Conservation (phyloP, 495 filamentous ascomycete genomes). For the Trichocladium uniseriatum region DNA sequence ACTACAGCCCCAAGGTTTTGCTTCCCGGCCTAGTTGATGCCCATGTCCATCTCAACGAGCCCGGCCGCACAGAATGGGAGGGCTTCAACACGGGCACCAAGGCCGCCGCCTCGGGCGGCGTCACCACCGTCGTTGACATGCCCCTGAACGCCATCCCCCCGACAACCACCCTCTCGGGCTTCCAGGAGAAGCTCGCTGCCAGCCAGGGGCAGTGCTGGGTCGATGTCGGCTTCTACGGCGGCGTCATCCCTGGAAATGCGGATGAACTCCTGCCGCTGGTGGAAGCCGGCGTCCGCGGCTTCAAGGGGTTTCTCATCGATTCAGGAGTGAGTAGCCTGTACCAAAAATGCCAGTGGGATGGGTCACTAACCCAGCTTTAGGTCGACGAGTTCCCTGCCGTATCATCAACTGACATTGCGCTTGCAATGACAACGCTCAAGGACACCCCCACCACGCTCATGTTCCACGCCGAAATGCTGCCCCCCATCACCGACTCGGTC, state of each 20-base stretch:
- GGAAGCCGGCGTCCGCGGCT: slow-evolving; percentile 77
- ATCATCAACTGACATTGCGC: slow-evolving; percentile 63
- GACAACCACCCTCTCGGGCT: slow-evolving; percentile 75
- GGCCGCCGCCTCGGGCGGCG: slow-evolving; percentile 90
- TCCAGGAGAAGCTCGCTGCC: slow-evolving; percentile 77
- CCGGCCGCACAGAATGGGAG: slow-evolving; percentile 96
- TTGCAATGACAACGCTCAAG: slow-evolving; percentile 69
- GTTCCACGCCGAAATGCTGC: slow-evolving; percentile 99
- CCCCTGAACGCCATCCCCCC: slow-evolving; percentile 95
- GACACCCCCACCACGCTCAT: slow-evolving; percentile 77
- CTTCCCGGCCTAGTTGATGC: slow-evolving; percentile 93
- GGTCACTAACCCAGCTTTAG: slow-evolving; percentile 33
- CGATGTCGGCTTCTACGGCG: slow-evolving; percentile 96
- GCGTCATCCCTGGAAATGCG: slow-evolving; percentile 85
- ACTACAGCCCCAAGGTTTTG: slow-evolving; percentile 80
- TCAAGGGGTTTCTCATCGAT: slow-evolving; percentile 97
- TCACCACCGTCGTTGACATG: slow-evolving; percentile 98
- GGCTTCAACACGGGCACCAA: slow-evolving; percentile 90
- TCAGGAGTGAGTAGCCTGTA: slow-evolving; percentile 60
- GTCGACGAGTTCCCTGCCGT: slow-evolving; percentile 95
- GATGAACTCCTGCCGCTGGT: slow-evolving; percentile 72
- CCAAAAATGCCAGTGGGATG: neutral
- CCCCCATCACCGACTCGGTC: slow-evolving; percentile 72
- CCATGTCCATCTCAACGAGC: slow-evolving; percentile 97
- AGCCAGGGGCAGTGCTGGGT: slow-evolving; percentile 93